Evolutionary conservation across 306 rosid species (phyloP).

Genomic region (Cicer yamashitae): DNA sequence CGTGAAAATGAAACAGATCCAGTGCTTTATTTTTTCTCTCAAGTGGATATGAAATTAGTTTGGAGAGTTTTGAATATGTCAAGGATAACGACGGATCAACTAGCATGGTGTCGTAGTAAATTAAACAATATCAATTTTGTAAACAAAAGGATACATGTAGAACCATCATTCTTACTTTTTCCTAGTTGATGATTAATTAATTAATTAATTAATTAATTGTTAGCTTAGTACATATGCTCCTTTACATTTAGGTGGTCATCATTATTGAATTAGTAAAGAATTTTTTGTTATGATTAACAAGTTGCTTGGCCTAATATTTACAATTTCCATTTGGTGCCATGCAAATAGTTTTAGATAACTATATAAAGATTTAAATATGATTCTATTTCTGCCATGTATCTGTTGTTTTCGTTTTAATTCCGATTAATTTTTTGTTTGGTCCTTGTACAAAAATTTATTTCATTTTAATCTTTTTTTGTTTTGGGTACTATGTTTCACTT

Average conservation of each 20-base stretch:
- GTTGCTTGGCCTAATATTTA: background rate
- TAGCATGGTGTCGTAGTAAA: conserved; percentile 87
- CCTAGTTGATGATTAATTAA: conserved; percentile 60
- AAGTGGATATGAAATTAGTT: conserved; percentile 88
- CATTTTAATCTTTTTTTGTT: too few species aligned
- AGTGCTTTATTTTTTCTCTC: conserved; percentile 69
- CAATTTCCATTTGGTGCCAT: background rate
- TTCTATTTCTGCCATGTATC: too few species aligned
- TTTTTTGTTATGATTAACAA: background rate
- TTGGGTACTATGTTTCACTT: too few species aligned
- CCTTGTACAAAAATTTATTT: too few species aligned
- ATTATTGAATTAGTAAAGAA: background rate
- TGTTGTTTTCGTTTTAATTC: too few species aligned
- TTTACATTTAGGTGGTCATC: conserved; percentile 26
- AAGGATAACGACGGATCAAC: conserved; percentile 78
- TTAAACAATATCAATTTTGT: conserved; percentile 65
- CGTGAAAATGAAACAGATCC: conserved; percentile 64
- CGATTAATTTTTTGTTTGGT: too few species aligned
- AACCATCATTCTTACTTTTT: conserved; percentile 80
- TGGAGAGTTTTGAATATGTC: conserved; percentile 89
- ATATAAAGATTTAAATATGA: too few species aligned
- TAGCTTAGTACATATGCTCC: conserved; percentile 12
- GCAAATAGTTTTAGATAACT: background rate
- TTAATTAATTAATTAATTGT: background rate
- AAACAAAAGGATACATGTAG: conserved; percentile 68